Base-by-base conservation (phyloP, 805 yeast species). In the Yarrowia phangngaensis region DNA sequence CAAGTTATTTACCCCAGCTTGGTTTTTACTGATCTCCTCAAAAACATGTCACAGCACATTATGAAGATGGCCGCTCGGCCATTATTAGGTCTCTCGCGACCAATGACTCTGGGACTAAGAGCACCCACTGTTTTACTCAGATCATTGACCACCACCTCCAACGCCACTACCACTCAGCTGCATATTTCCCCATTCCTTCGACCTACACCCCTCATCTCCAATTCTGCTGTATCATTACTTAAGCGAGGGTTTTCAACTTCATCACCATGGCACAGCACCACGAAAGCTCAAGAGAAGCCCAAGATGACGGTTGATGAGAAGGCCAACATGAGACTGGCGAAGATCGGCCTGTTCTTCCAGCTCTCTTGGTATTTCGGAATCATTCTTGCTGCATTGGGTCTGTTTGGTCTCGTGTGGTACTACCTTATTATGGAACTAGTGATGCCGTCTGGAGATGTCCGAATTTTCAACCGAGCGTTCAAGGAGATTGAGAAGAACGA, bases 381-480 rank as follows among this genome's bases (percentile, higher is more conserved):
- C 13, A 68, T 65, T 13, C 34, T 64, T 11, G 62, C 55, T 4
- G 70, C 68, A 4, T 47, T 65, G 7, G 70, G 65, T 4, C 51
- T 64, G 20, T 51, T 64, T 4, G 74, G 80, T 35, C 64, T 80
- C 51, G 77, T 88, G 15, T 70, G 85, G 7, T 89, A 85, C 63
- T 72, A 86, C 54, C 76, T 88, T 16, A 74, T 83, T n/a, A 72
- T 82, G 8, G 96, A 89, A 62, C 67, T 89, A 23, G 78, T 86
- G 55, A 75, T 89, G 38, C 96, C 97, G 8, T 82, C 94, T 1
- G 95, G 95, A 17, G 96, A 89, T 61, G 89, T 95, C 0, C 84
- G 82, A 55, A 78, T 94, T 2, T 89, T 89, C 70, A 88, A 89
- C 67, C 76, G 86, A 57, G 94, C 95, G 2, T 88, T 88, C 23